Conservation (phyloP, 2,329 filamentous ascomycete genomes). For the Colletotrichum cereale region DNA sequence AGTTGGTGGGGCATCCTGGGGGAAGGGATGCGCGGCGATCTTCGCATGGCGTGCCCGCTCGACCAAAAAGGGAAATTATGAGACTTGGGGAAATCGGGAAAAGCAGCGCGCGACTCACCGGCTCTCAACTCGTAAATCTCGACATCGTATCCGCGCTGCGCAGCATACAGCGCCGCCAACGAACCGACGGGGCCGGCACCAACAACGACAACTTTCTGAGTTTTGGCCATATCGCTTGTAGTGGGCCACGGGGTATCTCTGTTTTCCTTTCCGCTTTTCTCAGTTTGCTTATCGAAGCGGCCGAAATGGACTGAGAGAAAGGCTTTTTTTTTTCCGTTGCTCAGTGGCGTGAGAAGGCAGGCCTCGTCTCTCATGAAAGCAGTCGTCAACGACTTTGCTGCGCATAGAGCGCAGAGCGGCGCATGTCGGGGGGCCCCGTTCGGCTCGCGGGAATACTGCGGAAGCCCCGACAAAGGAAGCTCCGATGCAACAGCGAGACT, state of each 20-base stretch:
- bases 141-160: slow-evolving; percentile 87
- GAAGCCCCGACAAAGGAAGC: slow-evolving; percentile 38
- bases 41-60: slow-evolving; percentile 6
- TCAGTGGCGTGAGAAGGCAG: slow-evolving; percentile 23
- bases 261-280: background rate
- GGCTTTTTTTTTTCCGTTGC: too few species aligned
- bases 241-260: background rate
- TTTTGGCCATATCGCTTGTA: slow-evolving; percentile 48
- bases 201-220: slow-evolving; percentile 83
- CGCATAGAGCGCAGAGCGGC: slow-evolving; percentile 13
- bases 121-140: slow-evolving; percentile 93
- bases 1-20: slow-evolving; percentile 22
- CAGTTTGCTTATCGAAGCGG: background rate
- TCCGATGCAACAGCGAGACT: slow-evolving; percentile 15
- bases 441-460: slow-evolving; percentile 25
- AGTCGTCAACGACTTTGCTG: slow-evolving; percentile 31
- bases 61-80: slow-evolving; percentile 13
- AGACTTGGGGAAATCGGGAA: background rate
- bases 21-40: slow-evolving; percentile 1
- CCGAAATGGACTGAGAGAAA: background rate
- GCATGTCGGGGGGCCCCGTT: background rate
- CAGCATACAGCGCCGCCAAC: slow-evolving; percentile 92
- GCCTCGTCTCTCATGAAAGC: slow-evolving; percentile 18
- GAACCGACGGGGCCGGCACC: slow-evolving; percentile 95
- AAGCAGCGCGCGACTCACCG: slow-evolving; percentile 70